Percentiles rank a stretch among this genome's conserved stretches.
Evolutionary conservation across 192 early-diverging fungal genomes (phyloP).

Genomic region (Coemansia sp.): DNA sequence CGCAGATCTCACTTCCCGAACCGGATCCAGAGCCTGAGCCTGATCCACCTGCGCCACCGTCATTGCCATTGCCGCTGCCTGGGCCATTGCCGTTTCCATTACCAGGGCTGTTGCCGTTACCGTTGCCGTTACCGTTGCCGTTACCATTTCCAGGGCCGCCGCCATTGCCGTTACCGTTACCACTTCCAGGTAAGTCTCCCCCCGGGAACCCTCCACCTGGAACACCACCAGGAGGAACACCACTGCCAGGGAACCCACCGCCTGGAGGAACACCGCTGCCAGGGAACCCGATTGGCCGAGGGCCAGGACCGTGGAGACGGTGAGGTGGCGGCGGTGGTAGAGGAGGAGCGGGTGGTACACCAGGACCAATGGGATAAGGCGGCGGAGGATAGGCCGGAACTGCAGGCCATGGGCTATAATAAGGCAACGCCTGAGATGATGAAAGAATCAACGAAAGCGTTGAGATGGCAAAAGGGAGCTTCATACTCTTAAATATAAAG

Average conservation of each 20-base stretch:
- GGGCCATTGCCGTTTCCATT: slow-evolving; percentile 1
- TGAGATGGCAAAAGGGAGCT: slow-evolving; percentile 38
- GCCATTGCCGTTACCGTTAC: slow-evolving; percentile 7
- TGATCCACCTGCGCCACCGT: slow-evolving; percentile 3
- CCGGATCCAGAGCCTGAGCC: slow-evolving; percentile 10
- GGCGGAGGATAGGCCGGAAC: slow-evolving; percentile 18
- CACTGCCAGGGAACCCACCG: slow-evolving; percentile 16
- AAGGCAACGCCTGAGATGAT: slow-evolving; percentile 14
- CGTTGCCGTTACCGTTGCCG: slow-evolving; percentile 7
- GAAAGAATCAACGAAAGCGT: slow-evolving; percentile 25
- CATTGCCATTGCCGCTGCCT: slow-evolving; percentile 7
- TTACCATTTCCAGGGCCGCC: slow-evolving; percentile 12
- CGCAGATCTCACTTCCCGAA: slow-evolving; percentile 27
- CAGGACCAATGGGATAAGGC: slow-evolving; percentile 6
- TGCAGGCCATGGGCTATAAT: slow-evolving; percentile 28
- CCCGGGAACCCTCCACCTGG: slow-evolving; percentile 10
- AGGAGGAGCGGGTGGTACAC: slow-evolving; percentile 7
- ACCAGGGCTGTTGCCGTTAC: background rate
- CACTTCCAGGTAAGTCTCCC: slow-evolving; percentile 5
- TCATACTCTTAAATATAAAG: slow-evolving; percentile 17
- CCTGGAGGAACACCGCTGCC: slow-evolving; percentile 9
- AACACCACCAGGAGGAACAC: slow-evolving; percentile 18
- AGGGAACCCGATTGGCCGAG: background rate
- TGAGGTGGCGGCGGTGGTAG: slow-evolving; percentile 12
- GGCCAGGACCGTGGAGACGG: too few relatives aligned